These are phyloP conservation scores for Hypomyces rosellus DNA, from an alignment of 2,329 filamentous ascomycete species.

Conservation along the genomic window DNA sequence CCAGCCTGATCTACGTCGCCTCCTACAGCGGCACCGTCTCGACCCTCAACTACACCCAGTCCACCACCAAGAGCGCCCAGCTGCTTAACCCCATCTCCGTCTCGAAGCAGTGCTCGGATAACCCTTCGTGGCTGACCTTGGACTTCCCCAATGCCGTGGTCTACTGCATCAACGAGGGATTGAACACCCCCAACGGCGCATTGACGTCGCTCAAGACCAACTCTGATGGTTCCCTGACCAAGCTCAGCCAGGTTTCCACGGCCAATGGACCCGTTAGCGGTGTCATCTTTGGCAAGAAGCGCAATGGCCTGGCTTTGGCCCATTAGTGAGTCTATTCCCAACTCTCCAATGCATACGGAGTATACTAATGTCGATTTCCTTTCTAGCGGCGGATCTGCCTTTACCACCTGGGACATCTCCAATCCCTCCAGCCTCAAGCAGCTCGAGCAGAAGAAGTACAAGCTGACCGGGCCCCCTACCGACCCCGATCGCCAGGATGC, in stretches of 20 bases:
- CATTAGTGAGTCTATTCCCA: constrained; percentile 36
- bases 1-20: constrained; percentile 40
- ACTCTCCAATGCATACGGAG: not conserved
- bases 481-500: constrained; percentile 45
- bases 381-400: constrained; percentile 32
- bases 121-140: constrained; percentile 56
- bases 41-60: constrained; percentile 36
- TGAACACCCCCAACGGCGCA: constrained; percentile 39
- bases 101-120: constrained; percentile 43
- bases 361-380: not conserved
- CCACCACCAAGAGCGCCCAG: constrained; percentile 18
- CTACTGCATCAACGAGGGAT: constrained; percentile 56
- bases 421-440: constrained; percentile 28
- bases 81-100: constrained; percentile 36
- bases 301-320: constrained; percentile 35
- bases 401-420: constrained; percentile 40
- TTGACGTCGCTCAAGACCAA: constrained; percentile 36
- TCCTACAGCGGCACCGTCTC: constrained; percentile 44
- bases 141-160: constrained; percentile 43
- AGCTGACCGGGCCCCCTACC: constrained; percentile 31
- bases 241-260: constrained; percentile 30
- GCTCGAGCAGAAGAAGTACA: constrained; percentile 33
- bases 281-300: constrained; percentile 36
- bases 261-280: constrained; percentile 38
- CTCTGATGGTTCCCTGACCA: constrained; percentile 32